A percentile compares a stretch with the other conserved stretches of the same genome.
These are phyloP conservation scores for Neostapfia colusana DNA, from an alignment of 176 grass and related monocot species.

Conservation along the genomic window DNA sequence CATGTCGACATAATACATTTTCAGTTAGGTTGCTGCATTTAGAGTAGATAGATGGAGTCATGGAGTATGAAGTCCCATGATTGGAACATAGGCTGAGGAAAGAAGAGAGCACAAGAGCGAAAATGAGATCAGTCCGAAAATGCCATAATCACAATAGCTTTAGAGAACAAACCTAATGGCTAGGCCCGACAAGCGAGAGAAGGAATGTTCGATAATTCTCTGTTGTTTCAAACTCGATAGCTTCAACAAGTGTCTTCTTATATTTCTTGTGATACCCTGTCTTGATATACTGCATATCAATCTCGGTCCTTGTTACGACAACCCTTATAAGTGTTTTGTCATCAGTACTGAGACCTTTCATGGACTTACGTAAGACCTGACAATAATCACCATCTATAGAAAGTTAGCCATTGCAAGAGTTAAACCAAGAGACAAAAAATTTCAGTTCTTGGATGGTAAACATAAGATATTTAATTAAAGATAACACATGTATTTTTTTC, in stretches of 20 bases:
- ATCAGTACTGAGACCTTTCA: conserved; percentile 90
- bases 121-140: neutral
- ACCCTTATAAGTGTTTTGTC: conserved; percentile 78
- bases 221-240: conserved; percentile 85
- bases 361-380: conserved; percentile 83
- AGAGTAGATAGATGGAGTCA: conserved; percentile 24
- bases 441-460: neutral
- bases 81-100: conserved; percentile 34
- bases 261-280: conserved; percentile 78
- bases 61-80: neutral
- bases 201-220: conserved; percentile 86
- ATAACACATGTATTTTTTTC: neutral
- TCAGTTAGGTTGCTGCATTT: conserved; percentile 26
- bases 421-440: neutral
- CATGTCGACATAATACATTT: conserved; percentile 4
- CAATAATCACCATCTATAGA: conserved; percentile 21
- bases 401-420: conserved; percentile 2
- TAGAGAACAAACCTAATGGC: conserved; percentile 50
- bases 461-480: conserved; percentile 18
- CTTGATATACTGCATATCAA: conserved; percentile 99
- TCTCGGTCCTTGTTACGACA: conserved; percentile 82
- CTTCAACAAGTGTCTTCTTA: conserved; percentile 66
- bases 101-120: neutral
- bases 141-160: neutral
- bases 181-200: conserved; percentile 70